Base-by-base conservation (phyloP, 2,329 filamentous ascomycete genomes). In the Microthyrium microscopicum region DNA sequence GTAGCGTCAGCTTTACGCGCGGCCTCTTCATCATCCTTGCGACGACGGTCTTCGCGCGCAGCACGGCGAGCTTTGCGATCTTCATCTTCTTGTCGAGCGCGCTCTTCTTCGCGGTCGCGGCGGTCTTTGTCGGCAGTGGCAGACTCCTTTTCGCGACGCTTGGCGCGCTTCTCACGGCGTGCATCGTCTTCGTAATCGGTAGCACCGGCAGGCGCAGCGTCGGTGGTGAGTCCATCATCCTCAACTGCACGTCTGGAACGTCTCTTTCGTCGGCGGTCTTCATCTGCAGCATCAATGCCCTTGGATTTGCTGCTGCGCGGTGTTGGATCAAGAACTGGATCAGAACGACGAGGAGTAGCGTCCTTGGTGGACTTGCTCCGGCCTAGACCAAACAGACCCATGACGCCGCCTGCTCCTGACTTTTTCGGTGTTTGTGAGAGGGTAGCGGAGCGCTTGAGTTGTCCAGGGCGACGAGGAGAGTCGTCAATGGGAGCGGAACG, bases 21-120 rank as follows among this genome's bases (percentile, higher is more conserved):
- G 36, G 50, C 47, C 28, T 51, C 50, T 20, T 50, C 48, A 25
- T 15, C 21, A 8, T 38, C 36, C 13, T 25, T 20, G 7, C 20
- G 29, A n/a, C 26, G 20, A 26, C 38, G 36, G n/a, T n/a, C n/a
- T n/a, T n/a, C n/a, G n/a, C n/a, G n/a, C 13, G 37, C 24, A 17
- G 36, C 38, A 7, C 38, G 29, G 16, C 38, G 36, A 13, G 18
- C 37, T 34, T 37, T 30, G 20, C 31, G 33, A 36, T 19, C 24
- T 20, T 36, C 38, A 15, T 40, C 38, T 18, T 40, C 37, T 17
- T 39, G 24, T 7, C 26, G 17, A 13, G 22, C 19, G 19, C 25
- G 8, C 18, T 26, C 24, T 16, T 31, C 38, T n/a, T 25, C 29
- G 17, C 29, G 29, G 11, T 31, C 29, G n/a, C 29, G 29, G 31